Conservation (phyloP, 768 basidiomycete species). For the Trametes punicea region DNA sequence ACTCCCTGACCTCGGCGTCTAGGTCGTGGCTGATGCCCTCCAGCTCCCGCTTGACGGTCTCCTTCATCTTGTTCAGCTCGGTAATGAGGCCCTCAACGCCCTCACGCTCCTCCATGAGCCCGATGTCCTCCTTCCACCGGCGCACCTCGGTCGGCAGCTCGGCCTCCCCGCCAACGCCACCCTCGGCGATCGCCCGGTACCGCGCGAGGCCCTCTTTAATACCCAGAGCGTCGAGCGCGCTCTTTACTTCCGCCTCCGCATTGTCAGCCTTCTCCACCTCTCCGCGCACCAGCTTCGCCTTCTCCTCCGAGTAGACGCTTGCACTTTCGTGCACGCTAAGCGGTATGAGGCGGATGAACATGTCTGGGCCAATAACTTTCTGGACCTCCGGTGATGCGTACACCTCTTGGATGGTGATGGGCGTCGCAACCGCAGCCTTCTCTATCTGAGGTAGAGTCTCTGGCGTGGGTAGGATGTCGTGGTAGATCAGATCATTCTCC, state of each 20-base stretch:
- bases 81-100: conserved; percentile 60
- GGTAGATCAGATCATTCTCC: conserved; percentile 98
- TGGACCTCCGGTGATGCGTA: conserved; percentile 90
- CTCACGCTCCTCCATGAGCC: conserved; percentile 63
- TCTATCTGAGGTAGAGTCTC: conserved; percentile 82
- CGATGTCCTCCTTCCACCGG: conserved; percentile 73
- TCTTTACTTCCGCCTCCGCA: conserved; percentile 75
- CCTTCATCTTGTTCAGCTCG: conserved; percentile 58
- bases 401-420: conserved; percentile 92
- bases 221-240: conserved; percentile 77
- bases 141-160: conserved; percentile 70
- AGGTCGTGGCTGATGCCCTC: conserved; percentile 62
- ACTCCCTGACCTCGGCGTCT: conserved; percentile 81
- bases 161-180: conserved; percentile 56
- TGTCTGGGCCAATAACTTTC: conserved; percentile 88
- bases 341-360: conserved; percentile 85
- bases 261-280: conserved; percentile 87
- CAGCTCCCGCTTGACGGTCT: conserved; percentile 55
- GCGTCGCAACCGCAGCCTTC: conserved; percentile 74
- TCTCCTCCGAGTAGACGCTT: conserved; percentile 96
- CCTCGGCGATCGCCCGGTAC: conserved; percentile 70
- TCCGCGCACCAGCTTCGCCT: conserved; percentile 87
- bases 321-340: conserved; percentile 95
- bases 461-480: conserved; percentile 77
- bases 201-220: conserved; percentile 67